Conservation (phyloP, 1,284 basidiomycete species). For the Sporisorium scitamineum region DNA sequence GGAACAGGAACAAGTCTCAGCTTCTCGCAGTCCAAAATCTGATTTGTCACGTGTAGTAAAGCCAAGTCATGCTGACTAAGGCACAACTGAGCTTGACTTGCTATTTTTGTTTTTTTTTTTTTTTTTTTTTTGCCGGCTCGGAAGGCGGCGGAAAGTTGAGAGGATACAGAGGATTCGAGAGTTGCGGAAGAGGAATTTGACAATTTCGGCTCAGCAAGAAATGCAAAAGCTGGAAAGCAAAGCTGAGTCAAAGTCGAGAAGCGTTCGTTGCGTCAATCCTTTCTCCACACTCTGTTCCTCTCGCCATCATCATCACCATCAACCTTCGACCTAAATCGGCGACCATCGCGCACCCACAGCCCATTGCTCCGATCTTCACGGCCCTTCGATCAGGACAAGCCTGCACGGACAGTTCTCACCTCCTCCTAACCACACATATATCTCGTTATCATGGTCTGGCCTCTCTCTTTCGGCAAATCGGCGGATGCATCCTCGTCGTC, state of each 20-base stretch:
- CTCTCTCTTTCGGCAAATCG: slow-evolving; percentile 44
- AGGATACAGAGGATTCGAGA: slow-evolving; percentile 6
- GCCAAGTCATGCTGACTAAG: slow-evolving; percentile 21
- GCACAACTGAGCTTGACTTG: slow-evolving; percentile 7
- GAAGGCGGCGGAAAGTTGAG: slow-evolving; percentile 36
- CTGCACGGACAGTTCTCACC: not conserved
- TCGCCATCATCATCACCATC: not conserved
- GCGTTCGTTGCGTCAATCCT: no score
- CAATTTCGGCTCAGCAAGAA: slow-evolving; percentile 24
- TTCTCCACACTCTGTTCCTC: slow-evolving; percentile 1
- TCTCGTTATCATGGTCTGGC: slow-evolving; percentile 48
- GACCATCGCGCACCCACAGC: not conserved
- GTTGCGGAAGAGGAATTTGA: slow-evolving; percentile 14
- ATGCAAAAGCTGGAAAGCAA: not conserved
- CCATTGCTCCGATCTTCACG: not conserved
- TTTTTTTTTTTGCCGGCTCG: not conserved
- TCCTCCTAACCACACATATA: not conserved
- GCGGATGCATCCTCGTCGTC: slow-evolving; percentile 32
- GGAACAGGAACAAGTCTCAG: not conserved
- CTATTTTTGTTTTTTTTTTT: not conserved
- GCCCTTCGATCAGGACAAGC: not conserved
- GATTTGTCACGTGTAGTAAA: slow-evolving; percentile 23
- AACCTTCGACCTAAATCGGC: not conserved
- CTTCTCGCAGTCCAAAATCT: slow-evolving; percentile 24
- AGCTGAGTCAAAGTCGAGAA: no score